Percentiles rank a stretch among this genome's conserved stretches.
These are phyloP conservation scores for Lanmaoa pseudosensibilis DNA, from an alignment of 768 basidiomycete genomes.

Conservation along the genomic window DNA sequence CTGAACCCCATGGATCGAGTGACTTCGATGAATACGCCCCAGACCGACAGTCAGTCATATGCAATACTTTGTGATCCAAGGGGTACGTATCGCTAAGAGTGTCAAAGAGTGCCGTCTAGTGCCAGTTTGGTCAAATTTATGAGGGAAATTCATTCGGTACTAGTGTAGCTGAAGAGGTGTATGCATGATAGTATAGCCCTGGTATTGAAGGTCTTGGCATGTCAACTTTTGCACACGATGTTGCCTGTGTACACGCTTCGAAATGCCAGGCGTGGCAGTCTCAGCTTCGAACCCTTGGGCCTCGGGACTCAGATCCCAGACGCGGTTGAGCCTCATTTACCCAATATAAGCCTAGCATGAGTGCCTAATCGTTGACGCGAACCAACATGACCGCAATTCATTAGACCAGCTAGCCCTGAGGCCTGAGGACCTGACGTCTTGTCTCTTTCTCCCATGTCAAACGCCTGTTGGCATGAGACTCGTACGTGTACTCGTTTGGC, in stretches of 20 bases:
- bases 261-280: too few species aligned
- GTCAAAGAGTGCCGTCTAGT: neutral
- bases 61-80: neutral
- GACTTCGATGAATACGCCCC: neutral
- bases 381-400: neutral
- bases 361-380: neutral
- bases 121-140: neutral
- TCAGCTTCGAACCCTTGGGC: too few species aligned
- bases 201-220: neutral
- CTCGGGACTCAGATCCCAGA: too few species aligned
- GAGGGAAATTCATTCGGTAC: neutral
- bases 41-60: neutral
- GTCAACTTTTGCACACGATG: neutral
- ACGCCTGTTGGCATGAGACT: neutral
- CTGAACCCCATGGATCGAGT: neutral
- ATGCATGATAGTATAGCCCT: too few species aligned
- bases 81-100: neutral
- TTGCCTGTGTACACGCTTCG: too few species aligned
- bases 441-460: conserved; percentile 2
- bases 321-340: too few species aligned
- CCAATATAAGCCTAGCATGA: neutral
- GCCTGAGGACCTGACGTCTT: too few species aligned
- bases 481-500: neutral
- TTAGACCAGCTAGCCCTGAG: neutral
- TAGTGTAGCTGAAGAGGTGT: neutral